These are phyloP conservation scores for Meyerozyma elateridarum DNA, from an alignment of 1,139 yeast species.

Conservation along the genomic window DNA sequence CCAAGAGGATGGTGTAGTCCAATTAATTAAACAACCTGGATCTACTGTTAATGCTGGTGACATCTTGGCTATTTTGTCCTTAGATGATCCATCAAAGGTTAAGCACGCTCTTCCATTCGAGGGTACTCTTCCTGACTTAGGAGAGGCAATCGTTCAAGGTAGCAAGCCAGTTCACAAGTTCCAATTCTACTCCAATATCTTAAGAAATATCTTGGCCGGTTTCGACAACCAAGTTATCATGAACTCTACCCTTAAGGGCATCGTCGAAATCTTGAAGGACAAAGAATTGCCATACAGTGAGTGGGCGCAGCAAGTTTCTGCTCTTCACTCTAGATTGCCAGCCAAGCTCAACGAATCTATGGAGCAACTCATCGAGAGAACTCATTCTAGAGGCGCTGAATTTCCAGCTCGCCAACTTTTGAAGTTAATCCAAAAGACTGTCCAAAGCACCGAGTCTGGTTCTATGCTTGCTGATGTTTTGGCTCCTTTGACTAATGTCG, in stretches of 20 bases:
- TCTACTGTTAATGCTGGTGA: conserved; percentile 95
- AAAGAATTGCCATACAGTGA: conserved; percentile 87
- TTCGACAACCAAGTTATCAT: conserved; percentile 93
- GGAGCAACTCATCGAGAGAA: conserved; percentile 60
- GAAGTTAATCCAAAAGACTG: conserved; percentile 54
- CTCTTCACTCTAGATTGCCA: conserved; percentile 88
- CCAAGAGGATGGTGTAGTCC: conserved; percentile 89
- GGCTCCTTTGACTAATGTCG: conserved; percentile 70
- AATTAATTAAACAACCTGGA: conserved; percentile 96
- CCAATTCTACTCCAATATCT: conserved; percentile 50
- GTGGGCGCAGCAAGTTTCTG: conserved; percentile 83
- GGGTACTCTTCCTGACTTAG: conserved; percentile 87
- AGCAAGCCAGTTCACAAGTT: conserved; percentile 79
- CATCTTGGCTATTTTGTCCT: conserved; percentile 85
- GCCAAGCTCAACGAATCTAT: conserved; percentile 66
- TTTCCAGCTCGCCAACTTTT: conserved; percentile 88
- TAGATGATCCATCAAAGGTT: conserved; percentile 96
- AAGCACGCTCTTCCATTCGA: conserved; percentile 95
- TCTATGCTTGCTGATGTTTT: conserved; percentile 51
- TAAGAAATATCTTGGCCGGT: conserved; percentile 79
- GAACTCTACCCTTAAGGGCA: conserved; percentile 71
- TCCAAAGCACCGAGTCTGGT: conserved; percentile 43
- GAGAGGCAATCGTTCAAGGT: conserved; percentile 79
- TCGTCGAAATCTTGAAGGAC: conserved; percentile 69
- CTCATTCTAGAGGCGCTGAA: conserved; percentile 65